Evolutionary conservation across 345 rosid genomes (phyloP).

Genomic region (Corymbia maculata): DNA sequence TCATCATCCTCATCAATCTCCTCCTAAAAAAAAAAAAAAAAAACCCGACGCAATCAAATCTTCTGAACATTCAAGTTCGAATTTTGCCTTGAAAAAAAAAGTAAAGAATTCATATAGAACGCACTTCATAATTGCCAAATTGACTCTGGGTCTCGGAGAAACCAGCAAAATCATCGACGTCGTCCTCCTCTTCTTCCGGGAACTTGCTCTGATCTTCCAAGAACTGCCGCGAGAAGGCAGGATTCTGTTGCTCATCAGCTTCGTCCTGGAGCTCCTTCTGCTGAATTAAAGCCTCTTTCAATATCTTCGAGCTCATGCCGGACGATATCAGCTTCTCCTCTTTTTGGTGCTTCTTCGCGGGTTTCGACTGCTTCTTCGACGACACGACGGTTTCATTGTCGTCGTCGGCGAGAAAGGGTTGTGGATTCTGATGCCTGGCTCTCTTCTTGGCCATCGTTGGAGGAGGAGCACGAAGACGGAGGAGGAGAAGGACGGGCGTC

Average conservation of each 20-base stretch:
- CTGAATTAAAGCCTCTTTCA: slow-evolving; percentile 77
- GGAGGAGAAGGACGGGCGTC: not conserved
- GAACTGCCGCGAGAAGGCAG: slow-evolving; percentile 13
- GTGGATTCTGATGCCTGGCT: slow-evolving; percentile 49
- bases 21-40: slow-evolving; percentile 22
- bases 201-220: slow-evolving; percentile 25
- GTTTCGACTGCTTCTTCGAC: slow-evolving; percentile 52
- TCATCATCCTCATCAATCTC: slow-evolving; percentile 77
- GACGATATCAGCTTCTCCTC: slow-evolving; percentile 56
- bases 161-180: slow-evolving; percentile 55
- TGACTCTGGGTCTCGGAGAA: slow-evolving; percentile 52
- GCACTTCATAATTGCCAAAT: slow-evolving; percentile 42
- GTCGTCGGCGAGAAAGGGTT: slow-evolving; percentile 42
- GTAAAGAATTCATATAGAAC: not conserved
- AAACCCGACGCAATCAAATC: not conserved
- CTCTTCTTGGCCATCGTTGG: slow-evolving; percentile 38
- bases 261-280: slow-evolving; percentile 77
- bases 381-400: slow-evolving; percentile 29
- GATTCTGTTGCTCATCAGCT: slow-evolving; percentile 27
- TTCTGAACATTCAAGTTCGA: not conserved
- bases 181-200: slow-evolving; percentile 2
- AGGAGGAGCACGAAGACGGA: not conserved
- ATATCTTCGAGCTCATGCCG: slow-evolving; percentile 68
- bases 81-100: not conserved
- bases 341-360: slow-evolving; percentile 53